Base-by-base conservation (phyloP, 2,329 filamentous ascomycete genomes). In the Curvularia spicifera region DNA sequence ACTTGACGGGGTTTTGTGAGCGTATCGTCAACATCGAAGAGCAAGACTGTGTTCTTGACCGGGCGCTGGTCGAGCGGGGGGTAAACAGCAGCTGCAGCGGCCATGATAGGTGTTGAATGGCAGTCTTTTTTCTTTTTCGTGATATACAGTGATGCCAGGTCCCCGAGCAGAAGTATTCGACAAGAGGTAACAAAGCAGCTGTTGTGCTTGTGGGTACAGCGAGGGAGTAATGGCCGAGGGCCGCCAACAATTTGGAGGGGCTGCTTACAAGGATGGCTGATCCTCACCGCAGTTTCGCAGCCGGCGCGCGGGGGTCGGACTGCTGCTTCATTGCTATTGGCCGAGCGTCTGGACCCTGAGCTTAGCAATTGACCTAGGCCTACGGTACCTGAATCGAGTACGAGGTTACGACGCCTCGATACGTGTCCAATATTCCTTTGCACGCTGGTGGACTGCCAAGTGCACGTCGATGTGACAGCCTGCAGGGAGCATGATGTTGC, bases 1-100 rank as follows among this genome's bases (percentile, higher is more conserved):
- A 96, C 91, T 70, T 85, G 84, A 66, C 95, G 88, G 45, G 95
- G 89, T 42, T 88, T 90, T 15, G 93, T 95, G 68, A 99, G 86
- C 29, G 95, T 97, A 73, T 87, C 91, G 77, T 99, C 95, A 60
- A 99, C 95, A 80, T 99, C 95, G 80, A 99, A 99, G 64, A 99
- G 89, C 74, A 87, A 89, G 79, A 99, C 91, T 65, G 94, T 98
- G 84, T 95, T 92, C 82, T 93, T 91, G 78, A 97, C 81, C 43
- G 91, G 91, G 68, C 95, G 91, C 71, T 94, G 84, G 76, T 89
- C 85, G 66, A 98, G 87, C 63, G 92, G 86, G 56, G 93, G 89
- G 79, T 89, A 91, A 53, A 83, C 65, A 57, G 77, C 74, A 57
- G 72, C 46, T 5, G 51, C 78, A 53, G 78, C 79, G 66, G 79